These are phyloP conservation scores for Emericellopsis cladophorae DNA, from an alignment of 2,329 filamentous ascomycete genomes.

Conservation along the genomic window DNA sequence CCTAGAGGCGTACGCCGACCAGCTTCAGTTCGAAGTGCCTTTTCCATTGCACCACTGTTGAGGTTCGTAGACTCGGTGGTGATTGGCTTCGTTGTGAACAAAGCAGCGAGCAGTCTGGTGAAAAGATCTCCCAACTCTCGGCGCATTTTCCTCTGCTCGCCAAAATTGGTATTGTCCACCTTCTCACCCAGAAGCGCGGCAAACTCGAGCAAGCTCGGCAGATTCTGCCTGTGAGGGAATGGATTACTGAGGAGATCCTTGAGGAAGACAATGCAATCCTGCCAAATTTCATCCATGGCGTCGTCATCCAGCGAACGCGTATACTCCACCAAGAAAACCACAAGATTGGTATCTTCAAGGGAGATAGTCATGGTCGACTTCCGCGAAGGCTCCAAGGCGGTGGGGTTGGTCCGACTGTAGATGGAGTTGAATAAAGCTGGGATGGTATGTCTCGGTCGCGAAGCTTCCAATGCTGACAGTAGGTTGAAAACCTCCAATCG, in stretches of 20 bases:
- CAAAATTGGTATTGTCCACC: constrained; percentile 95
- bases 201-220: constrained; percentile 79
- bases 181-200: constrained; percentile 85
- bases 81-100: constrained; percentile 80
- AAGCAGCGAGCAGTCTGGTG: constrained; percentile 74
- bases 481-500: constrained; percentile 66
- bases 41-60: constrained; percentile 20
- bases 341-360: constrained; percentile 70
- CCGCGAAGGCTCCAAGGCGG: constrained; percentile 61
- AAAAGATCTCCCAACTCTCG: constrained; percentile 85
- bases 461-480: constrained; percentile 82
- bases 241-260: constrained; percentile 86
- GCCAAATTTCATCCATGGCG: constrained; percentile 96
- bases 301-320: constrained; percentile 86
- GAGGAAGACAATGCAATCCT: constrained; percentile 82
- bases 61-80: constrained; percentile 39
- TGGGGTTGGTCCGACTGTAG: constrained; percentile 84
- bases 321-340: constrained; percentile 84
- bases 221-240: constrained; percentile 82
- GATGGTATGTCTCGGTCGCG: constrained; percentile 79
- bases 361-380: constrained; percentile 84
- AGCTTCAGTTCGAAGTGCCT: constrained; percentile 20
- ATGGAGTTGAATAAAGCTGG: constrained; percentile 93
- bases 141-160: constrained; percentile 85
- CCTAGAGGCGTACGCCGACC: constrained; percentile 20